A percentile compares a stretch with the other conserved stretches of the same genome.
Evolutionary conservation across 1,284 basidiomycete genomes (phyloP).

Genomic region (Tremellales sp.): DNA sequence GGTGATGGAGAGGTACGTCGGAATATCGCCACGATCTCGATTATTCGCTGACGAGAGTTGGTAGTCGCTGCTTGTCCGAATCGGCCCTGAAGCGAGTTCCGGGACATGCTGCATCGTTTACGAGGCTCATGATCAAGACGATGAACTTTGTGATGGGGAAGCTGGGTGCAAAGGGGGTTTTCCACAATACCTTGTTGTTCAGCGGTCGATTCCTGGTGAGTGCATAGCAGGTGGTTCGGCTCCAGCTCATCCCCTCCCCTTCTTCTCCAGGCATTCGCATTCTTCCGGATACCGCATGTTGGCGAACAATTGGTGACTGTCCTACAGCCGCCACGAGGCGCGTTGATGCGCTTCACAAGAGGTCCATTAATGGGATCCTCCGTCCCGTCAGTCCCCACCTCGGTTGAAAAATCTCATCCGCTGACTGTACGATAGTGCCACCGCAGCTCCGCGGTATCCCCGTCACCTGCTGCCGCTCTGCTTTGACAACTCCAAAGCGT

Average conservation of each 20-base stretch:
- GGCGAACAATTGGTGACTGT: constrained; percentile 52
- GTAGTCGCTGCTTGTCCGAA: constrained; percentile 46
- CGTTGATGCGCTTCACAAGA: constrained; percentile 47
- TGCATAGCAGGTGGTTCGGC: neutral
- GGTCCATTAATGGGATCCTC: constrained; percentile 24
- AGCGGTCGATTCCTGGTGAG: constrained; percentile 50
- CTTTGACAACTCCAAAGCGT: constrained; percentile 44
- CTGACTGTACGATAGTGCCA: constrained; percentile 6
- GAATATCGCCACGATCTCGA: neutral
- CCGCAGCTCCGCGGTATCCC: constrained; percentile 36
- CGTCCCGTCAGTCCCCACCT: constrained; percentile 16
- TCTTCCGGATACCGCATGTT: constrained; percentile 54
- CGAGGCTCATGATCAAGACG: constrained; percentile 46
- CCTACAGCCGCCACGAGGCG: constrained; percentile 50
- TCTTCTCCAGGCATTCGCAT: constrained; percentile 48
- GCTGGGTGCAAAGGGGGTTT: constrained; percentile 54
- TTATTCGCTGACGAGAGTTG: neutral
- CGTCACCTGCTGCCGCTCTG: constrained; percentile 40
- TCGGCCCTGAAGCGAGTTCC: constrained; percentile 38
- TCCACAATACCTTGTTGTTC: constrained; percentile 54
- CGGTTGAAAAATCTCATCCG: constrained; percentile 2
- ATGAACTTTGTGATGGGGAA: constrained; percentile 53
- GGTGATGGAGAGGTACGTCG: constrained; percentile 49
- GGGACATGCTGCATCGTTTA: constrained; percentile 40
- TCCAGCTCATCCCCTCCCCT: too few species aligned